Base-by-base conservation (phyloP, 192 early-diverging fungal genomes). In the Allomyces macrogynus region DNA sequence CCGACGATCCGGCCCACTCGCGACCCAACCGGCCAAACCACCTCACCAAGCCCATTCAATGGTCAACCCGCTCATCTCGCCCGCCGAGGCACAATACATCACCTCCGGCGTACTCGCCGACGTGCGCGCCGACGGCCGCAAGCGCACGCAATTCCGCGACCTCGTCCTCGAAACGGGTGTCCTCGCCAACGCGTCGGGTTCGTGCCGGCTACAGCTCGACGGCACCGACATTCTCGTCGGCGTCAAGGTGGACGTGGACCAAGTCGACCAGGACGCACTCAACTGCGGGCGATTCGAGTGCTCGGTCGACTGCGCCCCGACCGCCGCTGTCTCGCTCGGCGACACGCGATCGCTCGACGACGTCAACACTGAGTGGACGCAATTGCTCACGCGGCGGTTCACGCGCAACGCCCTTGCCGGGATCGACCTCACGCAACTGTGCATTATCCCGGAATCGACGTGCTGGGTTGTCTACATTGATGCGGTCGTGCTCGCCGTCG, bases 391-490 rank as follows among this genome's bases (percentile, higher is more conserved):
- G 64, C 82, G 89, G 18, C 72, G 91, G 12, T 77, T 95, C 14
- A 89, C 87, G 75, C 82, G 86, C 8, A n/a, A 14, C 12, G 77
- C 87, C 20, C 84, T 90, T 60, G 81, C 85, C 65, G 94, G 94
- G 8, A 71, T 99, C 22, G 87, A 97, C 70, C 76, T 97, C 24
- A 77, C 80, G 61, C 80, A 84, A 40, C 81, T 99, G 23, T 90
- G 87, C 71, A 94, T 99, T 66, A 91, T 97, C 67, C 89, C 90
- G 9, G 86, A 87, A 18, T 75, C 85, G 63, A 81, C 87, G 18
- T 93, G 91, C 73, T 99, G 93, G 93, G 75, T 95, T 49, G 72
- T 97, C 14, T 85, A 92, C 64, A 76, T 95, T 10, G 93, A 97
- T 66, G 93, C 87, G 3, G 72, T 95, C 78, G 88, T 96, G 14